Conservation (phyloP, 78 protist species). For the Polysphondylium violaceum region DNA sequence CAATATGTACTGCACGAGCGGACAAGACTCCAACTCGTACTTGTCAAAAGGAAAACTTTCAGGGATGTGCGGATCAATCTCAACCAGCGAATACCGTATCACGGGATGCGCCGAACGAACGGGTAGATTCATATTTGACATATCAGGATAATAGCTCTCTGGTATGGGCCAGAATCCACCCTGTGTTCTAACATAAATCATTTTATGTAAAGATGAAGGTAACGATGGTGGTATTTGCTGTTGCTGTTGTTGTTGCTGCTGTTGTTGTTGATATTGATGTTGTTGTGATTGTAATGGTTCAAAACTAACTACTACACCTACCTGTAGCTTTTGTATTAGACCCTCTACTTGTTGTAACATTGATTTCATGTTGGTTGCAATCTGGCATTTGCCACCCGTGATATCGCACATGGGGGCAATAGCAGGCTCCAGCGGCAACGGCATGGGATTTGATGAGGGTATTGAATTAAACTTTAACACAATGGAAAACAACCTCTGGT, state of each 20-base stretch:
- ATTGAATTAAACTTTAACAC: constrained; percentile 25
- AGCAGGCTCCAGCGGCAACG: constrained; percentile 1
- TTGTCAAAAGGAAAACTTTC: constrained; percentile 81
- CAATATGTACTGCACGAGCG: constrained; percentile 26
- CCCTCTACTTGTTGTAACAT: constrained; percentile 44
- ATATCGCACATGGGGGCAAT: constrained; percentile 41
- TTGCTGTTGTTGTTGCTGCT: not conserved
- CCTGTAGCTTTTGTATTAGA: constrained; percentile 13
- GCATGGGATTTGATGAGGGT: not conserved
- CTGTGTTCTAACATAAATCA: constrained; percentile 27
- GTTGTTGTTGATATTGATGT: not conserved
- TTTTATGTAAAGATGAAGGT: constrained; percentile 46
- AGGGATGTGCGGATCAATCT: constrained; percentile 54
- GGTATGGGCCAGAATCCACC: constrained; percentile 70
- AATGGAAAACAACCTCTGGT: constrained; percentile 70
- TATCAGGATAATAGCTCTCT: constrained; percentile 61
- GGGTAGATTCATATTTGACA: not conserved
- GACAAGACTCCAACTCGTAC: constrained; percentile 76
- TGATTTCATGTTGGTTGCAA: constrained; percentile 44
- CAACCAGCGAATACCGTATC: constrained; percentile 26
- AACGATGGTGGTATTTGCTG: not conserved
- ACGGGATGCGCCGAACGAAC: constrained; percentile 69
- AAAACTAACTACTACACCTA: constrained; percentile 31
- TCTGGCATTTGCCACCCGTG: constrained; percentile 68
- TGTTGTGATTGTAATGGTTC: constrained; percentile 5